phyloP scores from a whole-genome alignment of 2,329 filamentous ascomycete species.

The Phyllosticta capitalensis region DNA sequence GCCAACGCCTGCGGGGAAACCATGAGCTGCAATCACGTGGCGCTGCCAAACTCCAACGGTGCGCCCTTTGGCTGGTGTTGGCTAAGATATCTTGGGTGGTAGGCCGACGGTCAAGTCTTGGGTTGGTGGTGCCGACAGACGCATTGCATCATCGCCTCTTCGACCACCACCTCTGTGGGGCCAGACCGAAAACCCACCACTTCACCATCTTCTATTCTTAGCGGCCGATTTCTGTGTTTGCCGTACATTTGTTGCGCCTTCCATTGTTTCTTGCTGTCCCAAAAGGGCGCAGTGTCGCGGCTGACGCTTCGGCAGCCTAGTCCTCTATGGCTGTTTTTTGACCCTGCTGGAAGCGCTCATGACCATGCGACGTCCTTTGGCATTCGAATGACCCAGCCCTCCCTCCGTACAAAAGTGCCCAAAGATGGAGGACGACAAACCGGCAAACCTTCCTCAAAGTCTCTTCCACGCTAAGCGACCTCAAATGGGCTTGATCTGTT shows the following conservation, averaged over 20 bases:
- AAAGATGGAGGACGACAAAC: background rate
- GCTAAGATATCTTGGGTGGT: background rate
- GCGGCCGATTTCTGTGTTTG: background rate
- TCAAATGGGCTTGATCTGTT: conserved; percentile 62
- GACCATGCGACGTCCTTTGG: background rate
- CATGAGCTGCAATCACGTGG: background rate
- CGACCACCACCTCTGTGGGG: background rate
- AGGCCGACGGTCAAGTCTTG: too few relatives aligned
- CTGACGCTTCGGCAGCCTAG: background rate
- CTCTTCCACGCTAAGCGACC: background rate
- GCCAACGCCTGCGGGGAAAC: background rate
- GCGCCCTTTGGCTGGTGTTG: background rate
- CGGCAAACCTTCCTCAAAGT: background rate
- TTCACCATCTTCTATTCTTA: background rate
- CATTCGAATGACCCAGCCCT: background rate
- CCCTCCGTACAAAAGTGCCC: background rate
- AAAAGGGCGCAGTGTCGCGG: background rate
- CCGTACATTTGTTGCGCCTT: background rate
- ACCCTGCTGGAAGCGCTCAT: background rate
- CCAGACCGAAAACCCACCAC: background rate
- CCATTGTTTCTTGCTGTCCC: background rate
- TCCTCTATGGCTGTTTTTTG: background rate
- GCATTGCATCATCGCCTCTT: background rate
- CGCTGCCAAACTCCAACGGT: background rate
- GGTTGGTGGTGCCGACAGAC: too few relatives aligned